These are phyloP conservation scores for Hsuehochloa calcarea DNA, from an alignment of 176 grass and related monocot genomes.

Conservation along the genomic window DNA sequence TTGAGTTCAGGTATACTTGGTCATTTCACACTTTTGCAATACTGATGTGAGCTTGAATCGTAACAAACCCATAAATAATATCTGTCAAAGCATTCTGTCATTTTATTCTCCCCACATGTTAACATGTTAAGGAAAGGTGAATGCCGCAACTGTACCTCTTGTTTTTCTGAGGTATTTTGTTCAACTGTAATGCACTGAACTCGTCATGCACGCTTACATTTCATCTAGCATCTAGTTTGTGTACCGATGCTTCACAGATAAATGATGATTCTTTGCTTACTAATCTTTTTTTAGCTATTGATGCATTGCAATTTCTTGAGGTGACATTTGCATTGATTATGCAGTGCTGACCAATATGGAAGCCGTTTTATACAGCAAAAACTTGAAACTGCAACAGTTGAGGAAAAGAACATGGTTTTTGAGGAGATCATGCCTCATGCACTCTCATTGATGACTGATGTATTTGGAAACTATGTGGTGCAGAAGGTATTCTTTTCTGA, in stretches of 20 bases:
- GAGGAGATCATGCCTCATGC: slow-evolving; percentile 84
- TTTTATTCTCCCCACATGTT: slow-evolving; percentile 21
- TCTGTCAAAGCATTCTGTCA: slow-evolving; percentile 4
- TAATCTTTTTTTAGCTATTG: slow-evolving; percentile 6
- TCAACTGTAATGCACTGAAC: background rate
- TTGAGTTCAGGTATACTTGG: slow-evolving; percentile 80
- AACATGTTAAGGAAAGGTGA: background rate
- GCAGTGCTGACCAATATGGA: slow-evolving; percentile 90
- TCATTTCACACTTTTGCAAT: slow-evolving; percentile 1
- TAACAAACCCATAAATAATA: slow-evolving; percentile 4
- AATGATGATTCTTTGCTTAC: background rate
- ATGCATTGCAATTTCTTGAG: background rate
- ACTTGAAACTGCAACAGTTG: slow-evolving; percentile 84
- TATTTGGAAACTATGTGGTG: slow-evolving; percentile 95
- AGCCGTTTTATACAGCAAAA: slow-evolving; percentile 98
- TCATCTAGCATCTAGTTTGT: background rate
- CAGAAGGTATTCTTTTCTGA: slow-evolving; percentile 67
- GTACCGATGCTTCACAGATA: background rate
- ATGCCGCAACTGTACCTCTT: background rate
- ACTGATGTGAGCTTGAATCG: slow-evolving; percentile 8
- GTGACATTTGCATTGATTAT: slow-evolving; percentile 29
- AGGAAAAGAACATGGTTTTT: slow-evolving; percentile 92
- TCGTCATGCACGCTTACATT: background rate
- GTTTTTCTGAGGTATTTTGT: background rate
- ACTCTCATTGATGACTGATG: slow-evolving; percentile 88